phyloP scores from a whole-genome alignment of 2,329 filamentous ascomycete genomes.

The Colletotrichum lupini region DNA sequence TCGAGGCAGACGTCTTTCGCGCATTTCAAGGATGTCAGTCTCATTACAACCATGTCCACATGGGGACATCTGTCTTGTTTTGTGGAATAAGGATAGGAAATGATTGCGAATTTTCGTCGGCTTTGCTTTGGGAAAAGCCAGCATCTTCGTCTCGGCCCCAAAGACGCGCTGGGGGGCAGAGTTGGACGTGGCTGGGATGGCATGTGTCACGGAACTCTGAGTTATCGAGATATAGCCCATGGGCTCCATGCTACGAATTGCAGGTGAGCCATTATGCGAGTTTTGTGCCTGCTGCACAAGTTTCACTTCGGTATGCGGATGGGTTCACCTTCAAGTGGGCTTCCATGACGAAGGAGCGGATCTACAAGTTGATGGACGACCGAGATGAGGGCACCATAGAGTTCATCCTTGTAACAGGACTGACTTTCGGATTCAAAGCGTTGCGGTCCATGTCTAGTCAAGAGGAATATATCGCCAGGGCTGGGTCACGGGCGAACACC shows the following conservation, averaged over 20 bases:
- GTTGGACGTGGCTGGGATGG: not conserved
- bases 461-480: too few species aligned
- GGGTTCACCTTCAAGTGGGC: not conserved
- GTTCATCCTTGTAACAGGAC: not conserved
- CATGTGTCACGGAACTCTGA: not conserved
- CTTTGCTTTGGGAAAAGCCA: not conserved
- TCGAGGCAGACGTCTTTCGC: not conserved
- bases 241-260: not conserved
- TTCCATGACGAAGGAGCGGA: not conserved
- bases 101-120: not conserved
- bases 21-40: not conserved
- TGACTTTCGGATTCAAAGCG: not conserved
- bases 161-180: not conserved
- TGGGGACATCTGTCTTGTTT: not conserved
- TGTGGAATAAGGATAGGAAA: not conserved
- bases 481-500: too few species aligned
- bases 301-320: not conserved
- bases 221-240: fast-evolving
- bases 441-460: not conserved
- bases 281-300: not conserved
- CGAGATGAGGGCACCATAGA: not conserved
- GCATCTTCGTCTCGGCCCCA: not conserved
- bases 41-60: not conserved
- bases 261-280: fast-evolving
- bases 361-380: not conserved